Percentiles rank a stretch among this genome's conserved stretches.
Evolutionary conservation across 352 stramenopile species (phyloP).

Genomic region (Thalassiosira exigua): DNA sequence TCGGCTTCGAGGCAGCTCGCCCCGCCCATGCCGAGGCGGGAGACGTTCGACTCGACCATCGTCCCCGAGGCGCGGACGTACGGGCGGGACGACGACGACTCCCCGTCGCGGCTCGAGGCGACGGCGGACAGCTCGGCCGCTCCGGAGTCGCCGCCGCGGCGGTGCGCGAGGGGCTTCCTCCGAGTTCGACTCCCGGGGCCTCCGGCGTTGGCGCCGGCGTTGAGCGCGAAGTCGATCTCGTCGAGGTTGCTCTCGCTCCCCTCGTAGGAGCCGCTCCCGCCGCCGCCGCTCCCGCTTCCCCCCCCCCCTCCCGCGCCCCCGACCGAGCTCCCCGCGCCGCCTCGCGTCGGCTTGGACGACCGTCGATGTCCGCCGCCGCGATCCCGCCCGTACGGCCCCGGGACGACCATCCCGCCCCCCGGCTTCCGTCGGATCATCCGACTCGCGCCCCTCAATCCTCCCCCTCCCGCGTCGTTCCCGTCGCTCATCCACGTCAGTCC

Average conservation of each 20-base stretch:
- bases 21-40: constrained; percentile 45
- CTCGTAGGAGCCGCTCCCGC: constrained; percentile 1
- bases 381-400: constrained; percentile 35
- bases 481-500: constrained; percentile 37
- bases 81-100: too few relatives aligned
- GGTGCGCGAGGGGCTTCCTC: background rate
- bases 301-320: too few relatives aligned
- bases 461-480: too few relatives aligned
- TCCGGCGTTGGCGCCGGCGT: constrained; percentile 34
- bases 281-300: background rate
- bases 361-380: constrained; percentile 3
- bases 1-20: too few relatives aligned
- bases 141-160: background rate
- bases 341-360: constrained; percentile 21
- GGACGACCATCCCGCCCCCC: background rate
- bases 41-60: constrained; percentile 43
- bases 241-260: constrained; percentile 31
- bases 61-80: background rate
- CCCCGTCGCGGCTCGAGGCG: constrained; percentile 23
- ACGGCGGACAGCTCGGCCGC: constrained; percentile 37
- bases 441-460: background rate
- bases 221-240: constrained; percentile 49
- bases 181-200: constrained; percentile 12
- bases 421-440: constrained; percentile 43
- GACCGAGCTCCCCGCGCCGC: too few relatives aligned